Percentiles rank a stretch among this genome's conserved stretches.
phyloP scores from a whole-genome alignment of 345 rosid species.

The Durio zibethinus region DNA sequence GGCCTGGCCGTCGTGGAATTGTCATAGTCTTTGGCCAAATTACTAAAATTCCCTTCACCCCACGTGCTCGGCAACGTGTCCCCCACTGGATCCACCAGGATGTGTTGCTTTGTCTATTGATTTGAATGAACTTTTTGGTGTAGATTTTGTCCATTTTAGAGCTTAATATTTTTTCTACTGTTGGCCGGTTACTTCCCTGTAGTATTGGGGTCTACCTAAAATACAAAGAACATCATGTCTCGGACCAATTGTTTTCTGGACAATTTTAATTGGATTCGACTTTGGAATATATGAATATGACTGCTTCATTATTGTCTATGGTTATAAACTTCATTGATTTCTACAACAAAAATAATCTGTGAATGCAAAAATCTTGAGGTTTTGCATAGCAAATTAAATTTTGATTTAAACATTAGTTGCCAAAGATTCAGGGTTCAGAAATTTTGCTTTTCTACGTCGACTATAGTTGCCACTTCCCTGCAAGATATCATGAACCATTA shows the following conservation, averaged over 20 bases:
- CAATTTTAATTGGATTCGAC: neutral
- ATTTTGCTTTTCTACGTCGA: too few species aligned
- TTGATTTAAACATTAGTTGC: too few species aligned
- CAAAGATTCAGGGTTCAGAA: too few species aligned
- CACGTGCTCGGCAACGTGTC: slow-evolving; percentile 3
- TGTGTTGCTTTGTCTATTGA: neutral
- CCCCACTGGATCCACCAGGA: neutral
- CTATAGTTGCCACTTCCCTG: too few species aligned
- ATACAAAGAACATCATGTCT: neutral
- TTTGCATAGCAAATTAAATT: neutral
- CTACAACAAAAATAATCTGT: neutral
- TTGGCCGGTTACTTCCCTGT: neutral
- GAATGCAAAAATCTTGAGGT: neutral
- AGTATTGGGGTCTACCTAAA: neutral
- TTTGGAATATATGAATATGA: neutral
- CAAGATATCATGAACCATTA: too few species aligned
- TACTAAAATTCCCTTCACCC: neutral
- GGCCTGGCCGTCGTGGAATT: neutral
- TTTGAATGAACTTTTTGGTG: neutral
- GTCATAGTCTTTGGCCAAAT: neutral
- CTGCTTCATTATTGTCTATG: neutral
- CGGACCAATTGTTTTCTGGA: neutral
- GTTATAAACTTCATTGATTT: neutral
- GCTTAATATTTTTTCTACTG: neutral
- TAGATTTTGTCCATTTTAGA: neutral